Evolutionary conservation across 257 asterid genomes (phyloP).

Genomic region (Ajuga chamaepitys): DNA sequence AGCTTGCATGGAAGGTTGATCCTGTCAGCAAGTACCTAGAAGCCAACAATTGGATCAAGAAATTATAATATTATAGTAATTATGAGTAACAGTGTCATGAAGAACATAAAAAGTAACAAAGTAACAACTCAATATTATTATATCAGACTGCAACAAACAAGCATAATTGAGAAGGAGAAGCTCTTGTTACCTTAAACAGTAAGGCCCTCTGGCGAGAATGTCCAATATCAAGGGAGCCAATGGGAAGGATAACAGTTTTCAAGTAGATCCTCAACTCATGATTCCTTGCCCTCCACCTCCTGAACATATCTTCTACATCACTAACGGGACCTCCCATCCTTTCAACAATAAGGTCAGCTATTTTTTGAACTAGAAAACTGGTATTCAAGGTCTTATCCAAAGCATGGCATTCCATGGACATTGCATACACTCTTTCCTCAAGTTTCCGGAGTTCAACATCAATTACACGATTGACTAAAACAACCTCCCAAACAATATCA

Average conservation of each 20-base stretch:
- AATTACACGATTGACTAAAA: slow-evolving; percentile 60
- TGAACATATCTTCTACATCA: slow-evolving; percentile 82
- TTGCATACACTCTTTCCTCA: slow-evolving; percentile 66
- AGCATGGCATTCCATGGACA: slow-evolving; percentile 52
- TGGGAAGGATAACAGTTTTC: slow-evolving; percentile 61
- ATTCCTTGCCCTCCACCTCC: slow-evolving; percentile 75
- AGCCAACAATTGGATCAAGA: slow-evolving; percentile 23
- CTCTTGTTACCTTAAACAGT: slow-evolving; percentile 79
- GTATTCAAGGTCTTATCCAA: slow-evolving; percentile 40
- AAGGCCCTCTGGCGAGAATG: slow-evolving; percentile 98
- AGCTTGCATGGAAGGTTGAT: slow-evolving; percentile 92
- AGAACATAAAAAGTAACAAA: not conserved
- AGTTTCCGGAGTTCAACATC: slow-evolving; percentile 69
- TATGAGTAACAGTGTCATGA: not conserved
- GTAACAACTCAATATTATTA: not conserved
- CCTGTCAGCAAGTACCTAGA: slow-evolving; percentile 93
- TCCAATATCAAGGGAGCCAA: slow-evolving; percentile 91
- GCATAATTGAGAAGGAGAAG: slow-evolving; percentile 13
- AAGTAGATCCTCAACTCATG: slow-evolving; percentile 45
- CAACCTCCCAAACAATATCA: slow-evolving; percentile 64
- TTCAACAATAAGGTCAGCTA: slow-evolving; percentile 71
- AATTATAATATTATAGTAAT: slow-evolving; percentile 7
- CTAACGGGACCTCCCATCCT: slow-evolving; percentile 92
- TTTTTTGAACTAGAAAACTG: slow-evolving; percentile 62
- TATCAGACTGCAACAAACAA: not conserved